These are phyloP conservation scores for Plasmodium relictum DNA, from an alignment of 169 alveolate genomes.

Conservation along the genomic window DNA sequence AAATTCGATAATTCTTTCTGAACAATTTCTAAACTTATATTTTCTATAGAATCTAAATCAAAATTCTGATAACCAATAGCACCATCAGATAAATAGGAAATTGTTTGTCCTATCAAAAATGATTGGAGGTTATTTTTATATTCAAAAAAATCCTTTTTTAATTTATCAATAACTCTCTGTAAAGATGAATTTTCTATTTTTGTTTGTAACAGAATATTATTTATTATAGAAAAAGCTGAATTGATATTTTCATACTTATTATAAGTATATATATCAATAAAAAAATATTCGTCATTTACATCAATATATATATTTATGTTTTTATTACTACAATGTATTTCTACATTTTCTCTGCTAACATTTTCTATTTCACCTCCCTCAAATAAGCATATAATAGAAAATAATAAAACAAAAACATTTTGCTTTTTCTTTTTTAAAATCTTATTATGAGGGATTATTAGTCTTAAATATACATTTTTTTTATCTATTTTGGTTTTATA, in stretches of 20 bases:
- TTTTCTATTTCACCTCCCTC: constrained; percentile 91
- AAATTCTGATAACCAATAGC: constrained; percentile 79
- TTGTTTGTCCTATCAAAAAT: constrained; percentile 81
- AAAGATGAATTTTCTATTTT: constrained; percentile 72
- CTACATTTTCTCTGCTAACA: constrained; percentile 87
- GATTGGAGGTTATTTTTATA: constrained; percentile 79
- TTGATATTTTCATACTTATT: constrained; percentile 55
- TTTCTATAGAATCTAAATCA: constrained; percentile 51
- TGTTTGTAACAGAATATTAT: constrained; percentile 56
- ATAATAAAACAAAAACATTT: constrained; percentile 34
- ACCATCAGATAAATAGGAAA: constrained; percentile 82
- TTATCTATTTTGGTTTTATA: constrained; percentile 67
- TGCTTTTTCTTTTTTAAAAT: constrained; percentile 41
- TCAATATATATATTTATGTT: constrained; percentile 86
- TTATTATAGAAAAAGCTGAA: constrained; percentile 68
- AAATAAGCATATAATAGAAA: constrained; percentile 82
- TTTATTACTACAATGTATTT: constrained; percentile 86
- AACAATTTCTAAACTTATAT: constrained; percentile 72
- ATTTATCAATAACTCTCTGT: constrained; percentile 74
- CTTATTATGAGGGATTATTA: constrained; percentile 74
- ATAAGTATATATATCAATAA: constrained; percentile 83
- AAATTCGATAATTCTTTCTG: constrained; percentile 58
- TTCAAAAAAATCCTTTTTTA: constrained; percentile 86
- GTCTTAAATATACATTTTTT: constrained; percentile 36
- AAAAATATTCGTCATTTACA: constrained; percentile 85